These are phyloP conservation scores for Podospora anserina DNA, from an alignment of 495 filamentous ascomycete genomes.

Conservation along the genomic window DNA sequence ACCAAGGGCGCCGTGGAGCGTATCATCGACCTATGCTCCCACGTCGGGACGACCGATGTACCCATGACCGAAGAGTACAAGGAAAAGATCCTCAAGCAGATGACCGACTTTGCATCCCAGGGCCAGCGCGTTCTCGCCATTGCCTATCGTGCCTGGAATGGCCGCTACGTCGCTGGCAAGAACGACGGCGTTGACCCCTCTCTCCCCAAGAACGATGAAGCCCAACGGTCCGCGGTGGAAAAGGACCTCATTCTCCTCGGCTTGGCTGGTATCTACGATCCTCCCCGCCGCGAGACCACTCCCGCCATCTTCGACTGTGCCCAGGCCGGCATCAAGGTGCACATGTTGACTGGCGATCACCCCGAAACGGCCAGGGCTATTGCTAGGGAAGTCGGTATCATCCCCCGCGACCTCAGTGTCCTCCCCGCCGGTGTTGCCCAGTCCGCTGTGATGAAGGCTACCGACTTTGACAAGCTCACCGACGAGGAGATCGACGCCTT, in stretches of 20 bases:
- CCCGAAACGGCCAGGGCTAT: conserved; percentile 72
- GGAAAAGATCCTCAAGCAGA: conserved; percentile 55
- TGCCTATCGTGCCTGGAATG: conserved; percentile 49
- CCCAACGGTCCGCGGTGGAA: conserved; percentile 50
- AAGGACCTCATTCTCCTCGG: conserved; percentile 59
- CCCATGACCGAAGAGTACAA: conserved; percentile 5
- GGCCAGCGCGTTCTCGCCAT: conserved; percentile 81
- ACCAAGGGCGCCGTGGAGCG: conserved; percentile 82
- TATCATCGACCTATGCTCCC: conserved; percentile 67
- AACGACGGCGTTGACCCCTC: not conserved
- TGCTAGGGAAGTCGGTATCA: conserved; percentile 71
- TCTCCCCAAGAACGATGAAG: conserved; percentile 26
- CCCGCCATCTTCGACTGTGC: conserved; percentile 63
- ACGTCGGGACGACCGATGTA: conserved; percentile 43
- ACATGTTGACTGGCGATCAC: conserved; percentile 82
- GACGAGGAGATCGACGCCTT: conserved; percentile 59
- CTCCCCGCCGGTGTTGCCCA: conserved; percentile 52
- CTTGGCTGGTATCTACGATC: conserved; percentile 73
- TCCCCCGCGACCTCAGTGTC: conserved; percentile 55
- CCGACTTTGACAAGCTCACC: conserved; percentile 59
- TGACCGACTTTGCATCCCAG: conserved; percentile 65
- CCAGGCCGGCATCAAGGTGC: conserved; percentile 68
- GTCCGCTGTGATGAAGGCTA: conserved; percentile 60
- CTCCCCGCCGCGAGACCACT: conserved; percentile 65
- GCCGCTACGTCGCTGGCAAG: conserved; percentile 18